Percentiles rank a stretch among this genome's conserved stretches.
phyloP scores from a whole-genome alignment of 768 basidiomycete genomes.

The Lanmaoa pseudosensibilis region DNA sequence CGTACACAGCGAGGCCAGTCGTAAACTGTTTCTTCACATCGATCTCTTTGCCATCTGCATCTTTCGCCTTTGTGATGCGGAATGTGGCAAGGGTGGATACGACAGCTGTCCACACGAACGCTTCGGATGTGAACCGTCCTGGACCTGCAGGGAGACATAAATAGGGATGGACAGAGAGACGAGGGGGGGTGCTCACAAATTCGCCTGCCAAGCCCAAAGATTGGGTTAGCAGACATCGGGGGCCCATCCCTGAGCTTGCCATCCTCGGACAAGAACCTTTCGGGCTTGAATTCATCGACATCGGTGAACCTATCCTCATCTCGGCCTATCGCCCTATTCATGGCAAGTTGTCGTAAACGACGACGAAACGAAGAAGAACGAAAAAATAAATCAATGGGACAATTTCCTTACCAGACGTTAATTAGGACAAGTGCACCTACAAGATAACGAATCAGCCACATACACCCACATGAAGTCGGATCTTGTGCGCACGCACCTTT shows the following conservation, averaged over 20 bases:
- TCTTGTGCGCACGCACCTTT: constrained; percentile 28
- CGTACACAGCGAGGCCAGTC: constrained; percentile 23
- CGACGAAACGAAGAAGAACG: neutral
- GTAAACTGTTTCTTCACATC: constrained; percentile 23
- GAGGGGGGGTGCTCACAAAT: constrained; percentile 13
- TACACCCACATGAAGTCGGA: neutral
- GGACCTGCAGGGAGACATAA: constrained; percentile 8
- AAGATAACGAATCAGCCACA: constrained; percentile 1
- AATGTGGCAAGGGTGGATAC: constrained; percentile 26
- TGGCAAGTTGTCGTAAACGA: neutral
- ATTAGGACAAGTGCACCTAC: constrained; percentile 32
- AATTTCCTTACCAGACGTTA: constrained; percentile 35
- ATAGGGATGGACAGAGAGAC: neutral
- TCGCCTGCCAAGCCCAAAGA: constrained; percentile 28
- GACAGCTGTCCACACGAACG: constrained; percentile 21
- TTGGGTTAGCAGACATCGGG: constrained; percentile 16
- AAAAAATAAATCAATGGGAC: too few species aligned
- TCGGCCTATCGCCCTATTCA: constrained; percentile 24
- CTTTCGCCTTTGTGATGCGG: constrained; percentile 24
- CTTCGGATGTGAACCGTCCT: constrained; percentile 25
- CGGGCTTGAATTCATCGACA: constrained; percentile 27
- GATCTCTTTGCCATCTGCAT: constrained; percentile 22
- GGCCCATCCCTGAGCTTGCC: constrained; percentile 14
- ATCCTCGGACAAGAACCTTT: constrained; percentile 20
- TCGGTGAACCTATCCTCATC: constrained; percentile 21